Base-by-base conservation (phyloP, 257 asterid species). In the Thymus mandschuricus region DNA sequence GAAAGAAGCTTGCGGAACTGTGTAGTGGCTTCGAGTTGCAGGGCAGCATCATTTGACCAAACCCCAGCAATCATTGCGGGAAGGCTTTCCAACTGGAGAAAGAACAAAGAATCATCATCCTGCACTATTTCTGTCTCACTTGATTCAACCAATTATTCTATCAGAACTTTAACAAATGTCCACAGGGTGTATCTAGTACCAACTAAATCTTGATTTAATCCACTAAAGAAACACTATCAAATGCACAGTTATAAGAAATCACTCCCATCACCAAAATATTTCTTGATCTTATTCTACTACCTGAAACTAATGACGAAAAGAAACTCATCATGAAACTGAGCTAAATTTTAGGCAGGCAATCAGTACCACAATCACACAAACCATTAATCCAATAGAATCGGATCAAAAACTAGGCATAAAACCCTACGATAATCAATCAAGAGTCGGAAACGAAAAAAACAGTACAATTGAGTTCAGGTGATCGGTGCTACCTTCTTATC, bases 1-100 rank as follows among this genome's bases (percentile, higher is more conserved):
- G 97, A 92, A 48, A 92, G 98, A 71, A 92, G 88, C 85, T 92
- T 92, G 56, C 98, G 91, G 73, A 90, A 90, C 81, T 90, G 96
- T 52, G 98, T 92, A 28, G 97, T 90, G 64, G 89, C 88, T 76
- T 92, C 97, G 13, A 92, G 90, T 67, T 90, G 96, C 74, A 83
- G 75, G 48, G 64, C 77, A 65, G 75, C 79, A 54, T 92, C 98
- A 79, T 72, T 80, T 1, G 98, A 90, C 89, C 91, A 84, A 61
- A 90, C 84, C 15, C 95, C 97, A 66, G 88, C 82, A 31, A 90
- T 84, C 92, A 92, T 80, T 34, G 80, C 81, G 2, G 97, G 97
- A 44, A 92, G 92, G 76, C 81, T 88, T 79, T 92, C 97, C 66
- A 90, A 76, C 97, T 92, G 95, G 54, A 77, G 81, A 44, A 62